Evolutionary conservation across 2,329 filamentous ascomycete species (phyloP), one percentile per base, ranked within the genome.

Genomic region (Sclerotinia nivalis): DNA sequence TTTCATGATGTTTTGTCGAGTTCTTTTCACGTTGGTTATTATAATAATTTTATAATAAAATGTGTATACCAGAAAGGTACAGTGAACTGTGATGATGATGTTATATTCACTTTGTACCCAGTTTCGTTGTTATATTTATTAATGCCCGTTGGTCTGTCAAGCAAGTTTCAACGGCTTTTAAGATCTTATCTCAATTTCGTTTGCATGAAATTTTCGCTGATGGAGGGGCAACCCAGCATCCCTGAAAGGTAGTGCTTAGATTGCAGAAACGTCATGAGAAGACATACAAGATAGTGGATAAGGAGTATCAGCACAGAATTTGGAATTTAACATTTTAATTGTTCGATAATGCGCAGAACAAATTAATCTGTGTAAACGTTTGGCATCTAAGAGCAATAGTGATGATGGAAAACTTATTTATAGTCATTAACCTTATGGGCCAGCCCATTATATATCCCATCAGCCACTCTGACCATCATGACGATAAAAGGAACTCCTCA

Each of bases 141-240:
- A 40, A n/a, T 45, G 56, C n/a, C 18, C 47, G 8, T n/a, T 12
- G 1, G 10, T n/a, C 49, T 25, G 10, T 50, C 49, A 50, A 50
- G 10, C 37, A 59, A 59, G 34, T 43, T 43, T 43, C 7, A 40
- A 40, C 55, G 28, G 37, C 13, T 18, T n/a, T 12, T 49, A 45
- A n/a, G 50, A 43, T 60, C n/a, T 31, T 61, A 34, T 49, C 60
- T 62, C 45, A 43, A 15, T 25, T 8, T 31, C n/a, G 12, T 47
- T 34, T 49, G 28, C 60, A 50, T 62, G 60, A 50, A 37, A 34
- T 65, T 59, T 59, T 69, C 60, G n/a, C 25, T 40, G 49, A 47
- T 65, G 54, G 62, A 64, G 69, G 67, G 67, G 69, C 69, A 72
- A 22, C 52, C 68, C 62, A 69, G 59, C 25, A 68, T 56, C 54